A percentile compares a stretch with the other conserved stretches of the same genome.
Conservation (phyloP, 495 filamentous ascomycete genomes). For the Terfezia boudieri region DNA sequence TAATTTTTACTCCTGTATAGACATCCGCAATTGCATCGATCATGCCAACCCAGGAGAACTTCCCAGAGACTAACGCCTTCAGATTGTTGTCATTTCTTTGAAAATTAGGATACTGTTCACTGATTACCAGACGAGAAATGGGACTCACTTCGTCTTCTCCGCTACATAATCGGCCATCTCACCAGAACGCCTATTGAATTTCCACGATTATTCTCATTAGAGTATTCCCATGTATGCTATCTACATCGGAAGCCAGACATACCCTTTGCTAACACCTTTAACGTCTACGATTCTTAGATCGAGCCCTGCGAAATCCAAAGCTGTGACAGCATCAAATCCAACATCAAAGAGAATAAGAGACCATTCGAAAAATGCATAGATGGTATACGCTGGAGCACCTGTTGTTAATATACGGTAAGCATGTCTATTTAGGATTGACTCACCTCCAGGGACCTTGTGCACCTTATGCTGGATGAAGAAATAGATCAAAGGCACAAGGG, state of each 20-base stretch:
- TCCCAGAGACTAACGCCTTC: neutral
- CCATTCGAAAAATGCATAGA: constrained; percentile 97
- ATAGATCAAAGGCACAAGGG: constrained; percentile 74
- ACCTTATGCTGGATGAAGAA: constrained; percentile 99
- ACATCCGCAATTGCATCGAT: constrained; percentile 71
- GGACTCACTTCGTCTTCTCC: constrained; percentile 56
- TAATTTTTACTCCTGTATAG: constrained; percentile 57
- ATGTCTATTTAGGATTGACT: constrained; percentile 15
- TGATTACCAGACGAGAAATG: neutral
- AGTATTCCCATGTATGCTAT: constrained; percentile 11
- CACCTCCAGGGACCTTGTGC: constrained; percentile 83
- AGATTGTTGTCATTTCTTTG: neutral
- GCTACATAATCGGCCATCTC: constrained; percentile 49
- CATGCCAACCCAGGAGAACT: constrained; percentile 49
- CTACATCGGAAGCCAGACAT: constrained; percentile 88
- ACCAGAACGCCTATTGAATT: constrained; percentile 6
- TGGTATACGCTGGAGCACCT: constrained; percentile 62
- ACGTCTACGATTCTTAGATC: constrained; percentile 77
- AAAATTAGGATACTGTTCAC: neutral
- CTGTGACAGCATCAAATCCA: constrained; percentile 87
- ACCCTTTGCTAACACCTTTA: constrained; percentile 90
- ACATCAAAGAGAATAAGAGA: constrained; percentile 85
- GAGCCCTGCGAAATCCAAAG: constrained; percentile 78
- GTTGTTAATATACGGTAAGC: constrained; percentile 7
- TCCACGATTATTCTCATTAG: neutral